Evolutionary conservation across 1,284 basidiomycete species (phyloP), one percentile per base, ranked within the genome.

Genomic region (Fomes fomentarius): DNA sequence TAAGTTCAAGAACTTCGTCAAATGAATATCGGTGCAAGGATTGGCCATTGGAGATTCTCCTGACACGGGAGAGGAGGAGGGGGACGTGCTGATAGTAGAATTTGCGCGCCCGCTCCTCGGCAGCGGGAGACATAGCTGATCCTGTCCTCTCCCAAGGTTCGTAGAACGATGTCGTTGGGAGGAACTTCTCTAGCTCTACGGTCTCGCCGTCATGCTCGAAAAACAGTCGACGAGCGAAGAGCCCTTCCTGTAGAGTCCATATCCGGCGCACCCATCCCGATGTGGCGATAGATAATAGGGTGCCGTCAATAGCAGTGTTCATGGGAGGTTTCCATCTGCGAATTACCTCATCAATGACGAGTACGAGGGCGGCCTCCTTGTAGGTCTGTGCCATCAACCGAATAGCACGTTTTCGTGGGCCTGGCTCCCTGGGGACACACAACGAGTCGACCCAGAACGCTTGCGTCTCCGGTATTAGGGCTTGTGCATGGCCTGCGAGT

Each of bases 391-490:
- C 55, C 62, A 63, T 63, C 10, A 55, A 48, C 22, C 24, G 31
- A 11, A 63, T 59, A 0, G 62, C 59, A 3, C 17, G 37, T 19
- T 57, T 56, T 15, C 59, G 33, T n/a, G 38, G 35, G 15, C 25
- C 22, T 17, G 25, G 24, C 3, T 21, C 22, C 2, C 34, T 41
- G 2, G 62, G 62, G 6, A 63, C 50, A 43, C 59, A 63, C 10
- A 63, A 54, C 6, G 50, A 50, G 40, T 63, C 62, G 54, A 59
- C 50, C 62, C 62, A 63, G 19, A 63, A 57, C 10, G 59, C 55
- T 12, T 52, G 57, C 1, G 28, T 34, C 1, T 43, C 51, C 5
- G 59, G 60, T 14, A 47, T 12, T 8, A 57, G 41, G 15, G n/a
- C 17, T 9, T 30, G 15, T 2, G 39, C 52, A 7, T 57, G 47